Base-by-base conservation (phyloP, 2,329 filamentous ascomycete genomes). In the Clarireedia paspali region DNA sequence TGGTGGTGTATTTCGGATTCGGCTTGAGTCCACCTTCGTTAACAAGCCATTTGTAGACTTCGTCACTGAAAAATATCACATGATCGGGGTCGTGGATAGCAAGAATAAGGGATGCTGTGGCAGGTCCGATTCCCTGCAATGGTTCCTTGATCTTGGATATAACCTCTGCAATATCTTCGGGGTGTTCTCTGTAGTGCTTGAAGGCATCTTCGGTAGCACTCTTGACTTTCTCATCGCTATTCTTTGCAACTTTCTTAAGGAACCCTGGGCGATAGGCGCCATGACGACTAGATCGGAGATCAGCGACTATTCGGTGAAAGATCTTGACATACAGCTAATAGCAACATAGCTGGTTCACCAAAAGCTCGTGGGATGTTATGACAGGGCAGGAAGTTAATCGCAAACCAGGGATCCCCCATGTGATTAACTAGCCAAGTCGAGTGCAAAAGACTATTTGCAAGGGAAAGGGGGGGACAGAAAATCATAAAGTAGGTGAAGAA, bases 1-100 rank as follows among this genome's bases (percentile, higher is more conserved):
- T 83, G 20, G 72, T 70, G 44, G 77, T 85, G 70, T 94, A 94
- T 70, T 84, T 87, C 68, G 89, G 84, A 24, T 73, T 70, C 0
- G 65, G 70, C 53, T 73, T 77, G 17, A 46, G 40, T 42, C 73
- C 71, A 0, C 76, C 76, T n/a, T 70, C 68, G 66, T 79, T 81
- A 64, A 81, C 81, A 5, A 87, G 71, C 87, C 87, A 92, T 61
- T 84, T 79, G 66, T 84, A 92, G 3, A 85, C 77, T 70, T 94
- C 89, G 66, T 95, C 89, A 2, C 84, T 87, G 71, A 92, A 92
- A 75, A 92, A 92, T 1, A 88, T 78, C 49, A 84, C 75, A 12
- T 72, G 70, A 0, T 74, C 69, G 0, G 84, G 78, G 58, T 83
- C 77, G 60, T 83, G 79, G 4, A 87, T 80, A 4, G 84, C 80